Evolutionary conservation across 768 basidiomycete species (phyloP), one percentile per base, ranked within the genome.

Genomic region (Agaricus blazei): DNA sequence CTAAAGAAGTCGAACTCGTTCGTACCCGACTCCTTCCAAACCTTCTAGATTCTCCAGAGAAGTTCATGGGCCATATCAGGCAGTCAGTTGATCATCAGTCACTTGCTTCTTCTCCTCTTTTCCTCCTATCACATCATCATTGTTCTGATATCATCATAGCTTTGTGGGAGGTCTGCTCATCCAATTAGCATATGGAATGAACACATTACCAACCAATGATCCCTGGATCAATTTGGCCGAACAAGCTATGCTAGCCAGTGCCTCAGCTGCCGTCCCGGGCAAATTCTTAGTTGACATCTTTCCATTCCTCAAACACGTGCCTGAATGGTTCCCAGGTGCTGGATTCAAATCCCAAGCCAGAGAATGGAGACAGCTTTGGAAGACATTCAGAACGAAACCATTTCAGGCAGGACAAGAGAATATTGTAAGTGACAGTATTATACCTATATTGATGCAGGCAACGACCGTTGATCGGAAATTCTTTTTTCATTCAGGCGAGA

Each of bases 281-380:
- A 58, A 68, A 36, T 80, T 72, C 56, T 64, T 80, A 3, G 78
- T 84, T 5, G 79, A 82, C 48, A 47, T 64, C 8, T 45, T 78
- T 1, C 74, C 75, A 0, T 38, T 64, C 6, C 65, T 76, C 19
- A 71, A 71, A 60, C 65, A 79, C 58, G 62, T 86, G 0, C 85
- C 86, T 0, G 60, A 63, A 43, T 87, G 80, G 80, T 63, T 81
- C 36, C 85, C 85, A 3, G 85, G 84, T 14, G 77, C 81, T 0
- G 74, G 74, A 0, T 87, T 85, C 74, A 72, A 80, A 62, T 70
- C 70, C 34, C 77, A 80, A 51, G 84, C 82, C 0, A 63, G 52
- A 2, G 55, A 61, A 11, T 84, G 82, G 81, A 67, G 68, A 19
- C 63, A 65, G 36, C 59, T 69, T 3, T 67, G 71, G 41, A 56